A percentile compares a stretch with the other conserved stretches of the same genome.
phyloP scores from a whole-genome alignment of 129 eudicot species.

The Lactuca saligna region DNA sequence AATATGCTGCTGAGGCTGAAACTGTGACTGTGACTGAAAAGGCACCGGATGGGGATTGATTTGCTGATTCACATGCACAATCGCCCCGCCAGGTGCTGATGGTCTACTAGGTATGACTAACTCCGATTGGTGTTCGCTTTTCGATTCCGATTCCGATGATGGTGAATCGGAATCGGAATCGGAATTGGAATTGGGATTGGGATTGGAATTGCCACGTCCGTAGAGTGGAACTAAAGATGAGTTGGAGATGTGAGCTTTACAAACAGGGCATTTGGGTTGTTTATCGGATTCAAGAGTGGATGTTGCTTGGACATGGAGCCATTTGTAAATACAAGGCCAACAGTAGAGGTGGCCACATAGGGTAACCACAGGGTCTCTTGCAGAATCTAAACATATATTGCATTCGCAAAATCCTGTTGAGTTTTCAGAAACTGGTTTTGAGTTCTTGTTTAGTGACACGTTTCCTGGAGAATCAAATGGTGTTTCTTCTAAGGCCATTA shows the following conservation, averaged over 20 bases:
- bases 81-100: conserved; percentile 43
- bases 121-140: conserved; percentile 35
- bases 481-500: conserved; percentile 56
- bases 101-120: conserved; percentile 62
- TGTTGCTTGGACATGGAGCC: conserved; percentile 67
- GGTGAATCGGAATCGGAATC: conserved; percentile 8
- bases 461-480: conserved; percentile 34
- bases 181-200: conserved; percentile 24
- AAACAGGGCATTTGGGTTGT: conserved; percentile 73
- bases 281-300: conserved; percentile 48
- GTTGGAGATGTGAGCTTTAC: conserved; percentile 65
- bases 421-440: conserved; percentile 42
- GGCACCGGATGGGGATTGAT: conserved; percentile 35
- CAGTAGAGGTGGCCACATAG: conserved; percentile 95
- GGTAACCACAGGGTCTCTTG: conserved; percentile 84
- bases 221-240: conserved; percentile 74
- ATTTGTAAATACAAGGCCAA: conserved; percentile 91
- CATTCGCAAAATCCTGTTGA: conserved; percentile 64
- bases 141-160: conserved; percentile 25
- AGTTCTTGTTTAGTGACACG: conserved; percentile 37
- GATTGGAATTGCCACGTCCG: conserved; percentile 56
- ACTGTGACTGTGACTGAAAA: conserved; percentile 38
- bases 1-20: conserved; percentile 16
- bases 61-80: conserved; percentile 39
- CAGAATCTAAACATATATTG: conserved; percentile 83